Evolutionary conservation across 345 rosid genomes (phyloP).

Genomic region (Heritiera littoralis): DNA sequence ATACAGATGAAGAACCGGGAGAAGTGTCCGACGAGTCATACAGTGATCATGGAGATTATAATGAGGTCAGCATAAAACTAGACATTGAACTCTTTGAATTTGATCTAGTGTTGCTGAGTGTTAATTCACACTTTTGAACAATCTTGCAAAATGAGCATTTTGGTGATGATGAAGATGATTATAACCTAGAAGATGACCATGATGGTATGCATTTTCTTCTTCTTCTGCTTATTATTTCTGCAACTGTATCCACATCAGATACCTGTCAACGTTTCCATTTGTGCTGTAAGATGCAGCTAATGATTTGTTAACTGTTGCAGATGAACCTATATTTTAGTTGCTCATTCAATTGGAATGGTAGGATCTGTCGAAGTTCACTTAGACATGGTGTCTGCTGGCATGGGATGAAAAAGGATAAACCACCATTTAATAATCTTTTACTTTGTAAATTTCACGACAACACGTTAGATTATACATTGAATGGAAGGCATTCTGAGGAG

Average conservation of each 20-base stretch:
- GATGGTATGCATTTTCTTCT: background rate
- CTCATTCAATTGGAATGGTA: background rate
- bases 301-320: background rate
- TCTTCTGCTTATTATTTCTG: background rate
- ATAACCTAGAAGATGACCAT: background rate
- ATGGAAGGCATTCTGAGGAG: background rate
- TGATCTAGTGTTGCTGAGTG: background rate
- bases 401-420: background rate
- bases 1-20: constrained; percentile 5
- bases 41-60: constrained; percentile 15
- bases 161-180: constrained; percentile 17
- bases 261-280: too few species aligned
- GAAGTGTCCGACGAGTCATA: background rate
- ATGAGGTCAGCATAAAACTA: background rate
- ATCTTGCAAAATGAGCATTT: constrained; percentile 12
- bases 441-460: background rate
- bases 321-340: constrained; percentile 1
- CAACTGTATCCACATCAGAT: background rate
- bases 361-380: background rate
- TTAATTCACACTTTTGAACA: background rate
- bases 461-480: background rate
- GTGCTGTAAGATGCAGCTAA: background rate
- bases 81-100: background rate
- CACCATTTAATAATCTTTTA: background rate
- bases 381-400: background rate